Conservation (phyloP, 208 protist genomes). For the Leishmania major region DNA sequence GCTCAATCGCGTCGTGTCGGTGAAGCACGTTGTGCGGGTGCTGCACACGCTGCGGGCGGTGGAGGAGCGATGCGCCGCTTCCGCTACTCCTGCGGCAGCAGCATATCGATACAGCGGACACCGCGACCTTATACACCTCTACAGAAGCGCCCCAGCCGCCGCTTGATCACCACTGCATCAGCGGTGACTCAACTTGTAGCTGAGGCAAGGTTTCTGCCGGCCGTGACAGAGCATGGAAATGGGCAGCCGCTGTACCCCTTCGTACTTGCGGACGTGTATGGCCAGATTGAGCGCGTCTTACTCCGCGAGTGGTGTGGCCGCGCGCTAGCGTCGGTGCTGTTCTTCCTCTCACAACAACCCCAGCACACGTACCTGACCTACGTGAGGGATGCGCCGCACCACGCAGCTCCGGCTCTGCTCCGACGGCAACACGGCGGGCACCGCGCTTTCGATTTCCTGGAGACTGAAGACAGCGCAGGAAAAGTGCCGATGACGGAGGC, state of each 20-base stretch:
- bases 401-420: slow-evolving; percentile 3
- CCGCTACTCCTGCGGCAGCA: neutral
- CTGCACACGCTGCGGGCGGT: slow-evolving; percentile 23
- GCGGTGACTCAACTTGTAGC: neutral
- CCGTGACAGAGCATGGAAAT: neutral
- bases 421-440: neutral
- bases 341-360: slow-evolving; percentile 21
- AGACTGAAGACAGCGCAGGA: neutral
- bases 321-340: slow-evolving; percentile 27
- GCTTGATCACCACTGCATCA: neutral
- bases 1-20: slow-evolving; percentile 15
- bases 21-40: slow-evolving; percentile 30
- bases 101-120: neutral
- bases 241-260: neutral
- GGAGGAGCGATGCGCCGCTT: slow-evolving; percentile 10
- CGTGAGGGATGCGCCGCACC: slow-evolving; percentile 3
- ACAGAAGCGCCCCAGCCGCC: neutral
- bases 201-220: neutral
- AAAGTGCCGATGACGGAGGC: neutral
- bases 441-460: neutral
- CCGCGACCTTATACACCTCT: neutral
- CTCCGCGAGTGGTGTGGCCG: slow-evolving; percentile 31
- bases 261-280: slow-evolving; percentile 9
- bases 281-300: slow-evolving; percentile 19
- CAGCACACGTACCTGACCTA: slow-evolving; percentile 16